phyloP scores from a whole-genome alignment of 805 yeast species.

The Barnettozyma californica region DNA sequence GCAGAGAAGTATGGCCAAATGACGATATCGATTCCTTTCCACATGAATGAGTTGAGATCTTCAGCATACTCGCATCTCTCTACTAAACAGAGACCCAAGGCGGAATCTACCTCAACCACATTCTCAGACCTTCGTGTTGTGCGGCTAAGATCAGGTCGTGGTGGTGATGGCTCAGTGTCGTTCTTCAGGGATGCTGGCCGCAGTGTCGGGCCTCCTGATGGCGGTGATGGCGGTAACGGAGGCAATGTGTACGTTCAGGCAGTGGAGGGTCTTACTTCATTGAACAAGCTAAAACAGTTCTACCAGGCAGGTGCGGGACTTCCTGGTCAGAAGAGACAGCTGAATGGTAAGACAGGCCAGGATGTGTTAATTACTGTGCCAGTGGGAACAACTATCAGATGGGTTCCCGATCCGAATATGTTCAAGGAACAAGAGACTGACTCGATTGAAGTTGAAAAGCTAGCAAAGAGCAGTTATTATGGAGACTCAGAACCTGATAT shows the following conservation, averaged over 20 bases:
- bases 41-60: conserved; percentile 14
- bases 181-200: conserved; percentile 83
- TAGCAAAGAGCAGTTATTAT: conserved; percentile 25
- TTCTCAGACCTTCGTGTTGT: conserved; percentile 67
- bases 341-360: conserved; percentile 82
- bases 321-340: conserved; percentile 66
- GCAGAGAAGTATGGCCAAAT: conserved; percentile 4
- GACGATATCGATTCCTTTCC: conserved; percentile 14
- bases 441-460: conserved; percentile 30
- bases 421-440: conserved; percentile 25
- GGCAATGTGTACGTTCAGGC: conserved; percentile 85
- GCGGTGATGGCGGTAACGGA: conserved; percentile 98
- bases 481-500: conserved; percentile 32
- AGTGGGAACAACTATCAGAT: conserved; percentile 79
- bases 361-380: conserved; percentile 84
- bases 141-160: conserved; percentile 67
- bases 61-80: conserved; percentile 36
- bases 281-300: conserved; percentile 61
- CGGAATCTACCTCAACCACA: conserved; percentile 32
- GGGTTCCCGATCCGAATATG: conserved; percentile 72
- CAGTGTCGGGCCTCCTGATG: conserved; percentile 91
- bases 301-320: conserved; percentile 72
- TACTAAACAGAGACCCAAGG: conserved; percentile 37
- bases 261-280: conserved; percentile 59
- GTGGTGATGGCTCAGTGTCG: conserved; percentile 86